These are phyloP conservation scores for Sugiyamaella qingdaonensis DNA, from an alignment of 805 yeast genomes.

Conservation along the genomic window DNA sequence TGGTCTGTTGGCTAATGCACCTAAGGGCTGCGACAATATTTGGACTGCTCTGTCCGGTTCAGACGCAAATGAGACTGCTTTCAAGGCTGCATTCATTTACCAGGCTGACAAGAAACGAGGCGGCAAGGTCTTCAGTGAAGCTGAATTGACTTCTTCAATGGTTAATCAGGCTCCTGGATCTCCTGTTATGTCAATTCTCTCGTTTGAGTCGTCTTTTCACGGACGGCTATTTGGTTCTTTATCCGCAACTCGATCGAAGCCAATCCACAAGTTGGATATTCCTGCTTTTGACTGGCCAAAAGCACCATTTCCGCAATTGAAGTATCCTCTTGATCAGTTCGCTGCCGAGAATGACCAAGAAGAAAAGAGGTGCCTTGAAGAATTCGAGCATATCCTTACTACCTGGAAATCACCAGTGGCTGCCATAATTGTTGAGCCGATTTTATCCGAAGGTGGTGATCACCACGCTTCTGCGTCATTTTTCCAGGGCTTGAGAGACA, in stretches of 20 bases:
- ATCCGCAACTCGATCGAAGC: conserved; percentile 89
- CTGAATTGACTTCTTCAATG: conserved; percentile 75
- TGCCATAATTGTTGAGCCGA: conserved; percentile 85
- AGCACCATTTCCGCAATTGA: conserved; percentile 82
- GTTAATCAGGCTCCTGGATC: conserved; percentile 81
- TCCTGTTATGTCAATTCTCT: conserved; percentile 78
- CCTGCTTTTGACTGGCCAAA: conserved; percentile 97
- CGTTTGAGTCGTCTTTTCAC: conserved; percentile 88
- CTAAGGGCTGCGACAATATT: conserved; percentile 66
- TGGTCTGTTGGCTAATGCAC: conserved; percentile 68
- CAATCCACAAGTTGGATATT: conserved; percentile 81
- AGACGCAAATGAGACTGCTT: conserved; percentile 85
- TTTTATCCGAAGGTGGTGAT: conserved; percentile 90
- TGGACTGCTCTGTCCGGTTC: conserved; percentile 85
- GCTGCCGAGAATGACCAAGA: conserved; percentile 63
- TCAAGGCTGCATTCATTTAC: conserved; percentile 83
- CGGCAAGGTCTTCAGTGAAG: conserved; percentile 53
- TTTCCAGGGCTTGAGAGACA: conserved; percentile 78
- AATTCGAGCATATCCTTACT: conserved; percentile 66
- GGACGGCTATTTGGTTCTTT: conserved; percentile 92
- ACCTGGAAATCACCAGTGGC: conserved; percentile 73
- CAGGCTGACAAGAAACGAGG: conserved; percentile 63
- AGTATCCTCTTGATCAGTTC: conserved; percentile 75
- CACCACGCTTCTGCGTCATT: conserved; percentile 74
- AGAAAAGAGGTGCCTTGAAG: conserved; percentile 74